These are phyloP conservation scores for Aureobasidium lini DNA, from an alignment of 2,329 filamentous ascomycete species.

Conservation along the genomic window DNA sequence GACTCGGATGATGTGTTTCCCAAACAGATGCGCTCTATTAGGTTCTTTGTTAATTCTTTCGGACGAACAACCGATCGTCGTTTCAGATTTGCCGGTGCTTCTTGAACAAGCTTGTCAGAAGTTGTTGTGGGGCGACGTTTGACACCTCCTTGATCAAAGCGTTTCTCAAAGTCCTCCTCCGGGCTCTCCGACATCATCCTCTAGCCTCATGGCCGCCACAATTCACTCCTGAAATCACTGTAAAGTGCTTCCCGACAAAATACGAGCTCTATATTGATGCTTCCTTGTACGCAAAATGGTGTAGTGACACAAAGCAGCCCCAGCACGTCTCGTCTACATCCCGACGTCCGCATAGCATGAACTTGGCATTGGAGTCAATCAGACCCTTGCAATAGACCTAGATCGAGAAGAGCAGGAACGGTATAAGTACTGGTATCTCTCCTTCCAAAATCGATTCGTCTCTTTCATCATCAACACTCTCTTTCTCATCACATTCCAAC, in stretches of 20 bases:
- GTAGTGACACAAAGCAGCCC: neutral
- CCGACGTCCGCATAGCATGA: neutral
- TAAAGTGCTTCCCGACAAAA: neutral
- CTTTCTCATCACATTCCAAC: neutral
- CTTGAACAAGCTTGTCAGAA: neutral
- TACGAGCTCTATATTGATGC: slow-evolving; percentile 2
- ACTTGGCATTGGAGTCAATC: neutral
- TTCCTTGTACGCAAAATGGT: neutral
- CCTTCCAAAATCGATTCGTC: neutral
- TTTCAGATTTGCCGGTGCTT: neutral
- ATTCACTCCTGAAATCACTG: neutral
- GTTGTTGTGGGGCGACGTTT: neutral
- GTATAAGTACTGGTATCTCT: neutral
- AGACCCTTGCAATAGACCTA: neutral
- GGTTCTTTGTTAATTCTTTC: neutral
- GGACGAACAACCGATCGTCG: neutral
- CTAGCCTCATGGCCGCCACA: neutral
- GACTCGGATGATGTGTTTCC: neutral
- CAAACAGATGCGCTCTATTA: neutral
- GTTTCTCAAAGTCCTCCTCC: neutral
- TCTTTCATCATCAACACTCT: neutral
- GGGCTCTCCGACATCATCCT: neutral
- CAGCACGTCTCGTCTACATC: neutral
- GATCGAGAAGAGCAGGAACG: neutral
- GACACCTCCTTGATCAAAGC: neutral